Base-by-base conservation (phyloP, 2,329 filamentous ascomycete genomes). In the Xylariaceae sp. region DNA sequence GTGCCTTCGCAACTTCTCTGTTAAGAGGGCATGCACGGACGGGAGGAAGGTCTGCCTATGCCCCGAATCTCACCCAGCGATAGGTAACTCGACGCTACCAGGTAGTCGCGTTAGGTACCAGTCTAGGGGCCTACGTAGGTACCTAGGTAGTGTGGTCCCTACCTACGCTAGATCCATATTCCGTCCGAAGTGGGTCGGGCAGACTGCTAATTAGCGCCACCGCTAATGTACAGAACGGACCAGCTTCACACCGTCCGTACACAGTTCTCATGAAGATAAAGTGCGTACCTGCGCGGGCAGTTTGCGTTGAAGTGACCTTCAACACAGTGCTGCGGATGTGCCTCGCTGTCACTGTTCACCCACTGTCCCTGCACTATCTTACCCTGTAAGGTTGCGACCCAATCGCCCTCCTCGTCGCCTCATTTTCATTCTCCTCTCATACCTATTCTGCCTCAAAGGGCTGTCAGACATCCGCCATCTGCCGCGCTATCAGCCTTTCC, bases 331-430 rank as follows among this genome's bases (percentile, higher is more conserved):
- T 37, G 15, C n/a, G 55, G 51, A 51, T 45, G 42, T 53, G 39
- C 48, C 53, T 49, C 37, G 44, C 39, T 23, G 52, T 54, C 51
- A n/a, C 55, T 37, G 47, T 51, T 15, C 42, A 45, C 42, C 13
- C 42, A 45, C 42, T 45, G 42, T 45, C 23, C 23, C 23, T 30
- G n/a, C 42, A 15, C 23, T 37, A 50, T 54, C 53, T 47, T 47
- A 52, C 61, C 30, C 7, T 9, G 37, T 18, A 50, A 10, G 34
- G 13, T 51, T 51, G 56, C 61, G 56, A 62, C 61, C 61, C 58
- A 61, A 62, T 61, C 54, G 56, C 44, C 39, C 61, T 61, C 37
- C 58, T 61, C 53, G 58, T 63, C 58, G 61, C 58, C 58, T 61
- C 56, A 58, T 51, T 63, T 56, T 58, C 56, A 45, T 45, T 45